Conservation (phyloP, 257 asterid genomes). For the Linderniella brevidens region DNA sequence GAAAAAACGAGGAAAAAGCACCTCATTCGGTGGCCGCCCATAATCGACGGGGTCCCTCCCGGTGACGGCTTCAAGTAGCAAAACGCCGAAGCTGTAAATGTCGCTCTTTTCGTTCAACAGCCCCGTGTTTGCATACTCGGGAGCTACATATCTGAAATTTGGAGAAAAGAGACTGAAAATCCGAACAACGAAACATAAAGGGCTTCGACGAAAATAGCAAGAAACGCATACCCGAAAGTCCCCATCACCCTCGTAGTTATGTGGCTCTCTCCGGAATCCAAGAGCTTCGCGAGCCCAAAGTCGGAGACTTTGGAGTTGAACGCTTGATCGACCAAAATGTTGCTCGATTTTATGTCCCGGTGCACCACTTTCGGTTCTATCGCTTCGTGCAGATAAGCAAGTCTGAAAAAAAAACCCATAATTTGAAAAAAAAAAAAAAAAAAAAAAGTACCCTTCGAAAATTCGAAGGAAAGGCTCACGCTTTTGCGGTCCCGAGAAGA, state of each 20-base stretch:
- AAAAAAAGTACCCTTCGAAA: too few relatives aligned
- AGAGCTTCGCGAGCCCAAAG: constrained; percentile 62
- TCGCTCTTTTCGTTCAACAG: constrained; percentile 61
- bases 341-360: constrained; percentile 61
- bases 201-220: neutral
- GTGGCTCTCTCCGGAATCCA: constrained; percentile 56
- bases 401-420: constrained; percentile 27
- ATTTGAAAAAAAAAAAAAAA: neutral
- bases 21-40: constrained; percentile 62
- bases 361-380: constrained; percentile 75
- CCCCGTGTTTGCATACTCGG: constrained; percentile 61
- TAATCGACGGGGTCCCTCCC: constrained; percentile 71
- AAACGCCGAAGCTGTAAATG: constrained; percentile 60
- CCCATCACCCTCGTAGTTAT: constrained; percentile 73
- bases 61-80: constrained; percentile 49
- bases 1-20: constrained; percentile 4
- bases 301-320: constrained; percentile 61
- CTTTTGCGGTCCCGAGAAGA: constrained; percentile 67
- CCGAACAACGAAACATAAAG: neutral
- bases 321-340: constrained; percentile 51
- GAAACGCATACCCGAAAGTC: constrained; percentile 47
- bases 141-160: constrained; percentile 55
- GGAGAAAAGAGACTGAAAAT: neutral
- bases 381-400: constrained; percentile 59
- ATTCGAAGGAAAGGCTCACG: constrained; percentile 25